Conservation (phyloP, 768 basidiomycete species). For the Leucocoprinus leucothites region DNA sequence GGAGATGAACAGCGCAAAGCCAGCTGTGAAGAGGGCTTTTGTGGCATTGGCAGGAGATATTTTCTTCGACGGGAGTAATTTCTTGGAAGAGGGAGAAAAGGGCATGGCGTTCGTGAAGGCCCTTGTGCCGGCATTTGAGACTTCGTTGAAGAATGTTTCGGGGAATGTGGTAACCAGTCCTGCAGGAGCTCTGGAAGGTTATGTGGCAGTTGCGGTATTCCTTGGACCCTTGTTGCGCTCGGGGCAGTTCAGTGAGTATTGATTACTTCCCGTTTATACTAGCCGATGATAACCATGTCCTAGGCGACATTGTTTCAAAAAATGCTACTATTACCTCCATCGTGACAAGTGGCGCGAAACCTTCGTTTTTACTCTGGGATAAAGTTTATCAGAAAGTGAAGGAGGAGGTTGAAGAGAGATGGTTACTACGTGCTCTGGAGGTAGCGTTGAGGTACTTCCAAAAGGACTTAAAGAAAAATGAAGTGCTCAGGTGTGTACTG, state of each 20-base stretch:
- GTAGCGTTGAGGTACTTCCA: conserved; percentile 45
- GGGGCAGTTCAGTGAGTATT: conserved; percentile 48
- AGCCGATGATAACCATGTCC: background rate
- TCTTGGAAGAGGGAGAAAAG: conserved; percentile 36
- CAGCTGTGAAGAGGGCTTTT: conserved; percentile 55
- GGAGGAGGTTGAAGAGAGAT: conserved; percentile 60
- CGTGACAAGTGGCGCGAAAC: conserved; percentile 54
- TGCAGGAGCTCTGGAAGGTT: conserved; percentile 80
- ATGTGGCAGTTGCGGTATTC: conserved; percentile 67
- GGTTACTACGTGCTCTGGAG: conserved; percentile 71
- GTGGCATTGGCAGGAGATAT: conserved; percentile 55
- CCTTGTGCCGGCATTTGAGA: conserved; percentile 63
- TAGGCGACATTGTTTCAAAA: conserved; percentile 44
- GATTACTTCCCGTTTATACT: background rate
- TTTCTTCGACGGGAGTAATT: conserved; percentile 47
- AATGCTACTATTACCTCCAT: conserved; percentile 48
- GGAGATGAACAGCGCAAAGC: conserved; percentile 71
- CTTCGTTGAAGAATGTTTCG: conserved; percentile 61
- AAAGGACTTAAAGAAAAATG: conserved; percentile 49
- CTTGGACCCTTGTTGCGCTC: conserved; percentile 56
- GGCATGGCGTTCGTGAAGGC: conserved; percentile 50
- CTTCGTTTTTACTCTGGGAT: conserved; percentile 85
- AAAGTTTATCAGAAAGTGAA: conserved; percentile 77
- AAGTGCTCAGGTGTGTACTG: conserved; percentile 48
- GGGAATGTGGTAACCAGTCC: conserved; percentile 55